Evolutionary conservation across 2,329 filamentous ascomycete species (phyloP).

Genomic region (Hypoxylon sp.): DNA sequence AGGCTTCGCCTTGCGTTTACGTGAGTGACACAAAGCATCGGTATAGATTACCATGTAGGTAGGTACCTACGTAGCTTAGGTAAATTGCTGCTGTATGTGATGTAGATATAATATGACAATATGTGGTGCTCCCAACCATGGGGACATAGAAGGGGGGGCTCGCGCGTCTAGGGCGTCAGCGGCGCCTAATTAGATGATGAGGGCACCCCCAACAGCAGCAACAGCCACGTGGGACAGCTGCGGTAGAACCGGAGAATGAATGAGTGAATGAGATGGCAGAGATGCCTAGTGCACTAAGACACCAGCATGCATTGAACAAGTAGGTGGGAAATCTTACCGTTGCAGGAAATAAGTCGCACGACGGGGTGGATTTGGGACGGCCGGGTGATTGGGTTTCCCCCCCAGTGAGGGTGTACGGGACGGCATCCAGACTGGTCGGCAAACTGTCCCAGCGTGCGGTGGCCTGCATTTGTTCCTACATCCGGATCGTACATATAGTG

Average conservation of each 20-base stretch:
- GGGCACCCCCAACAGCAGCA: constrained; percentile 28
- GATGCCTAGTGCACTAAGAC: constrained; percentile 19
- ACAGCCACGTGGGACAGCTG: constrained; percentile 42
- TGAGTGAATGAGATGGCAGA: constrained; percentile 4
- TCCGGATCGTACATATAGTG: constrained; percentile 9
- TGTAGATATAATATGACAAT: constrained; percentile 1
- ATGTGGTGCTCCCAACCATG: constrained; percentile 19
- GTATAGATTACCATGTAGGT: neutral
- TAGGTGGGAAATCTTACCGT: constrained; percentile 12
- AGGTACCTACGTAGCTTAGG: neutral
- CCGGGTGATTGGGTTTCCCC: constrained; percentile 11
- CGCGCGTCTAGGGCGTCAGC: constrained; percentile 37
- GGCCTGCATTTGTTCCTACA: constrained; percentile 31
- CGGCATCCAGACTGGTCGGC: constrained; percentile 28
- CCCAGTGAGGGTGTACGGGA: constrained; percentile 25
- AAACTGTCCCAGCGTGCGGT: neutral
- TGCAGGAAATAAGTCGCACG: constrained; percentile 36
- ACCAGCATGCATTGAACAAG: constrained; percentile 5
- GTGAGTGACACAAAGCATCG: neutral
- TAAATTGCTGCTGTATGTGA: neutral
- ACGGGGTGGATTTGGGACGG: neutral
- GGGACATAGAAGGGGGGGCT: too few species aligned
- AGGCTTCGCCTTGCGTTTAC: constrained; percentile 16
- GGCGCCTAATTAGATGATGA: constrained; percentile 22
- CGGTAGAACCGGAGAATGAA: constrained; percentile 30